Evolutionary conservation across 2,329 filamentous ascomycete genomes (phyloP), one percentile per base, ranked within the genome.

Genomic region (Botrytis deweyae): DNA sequence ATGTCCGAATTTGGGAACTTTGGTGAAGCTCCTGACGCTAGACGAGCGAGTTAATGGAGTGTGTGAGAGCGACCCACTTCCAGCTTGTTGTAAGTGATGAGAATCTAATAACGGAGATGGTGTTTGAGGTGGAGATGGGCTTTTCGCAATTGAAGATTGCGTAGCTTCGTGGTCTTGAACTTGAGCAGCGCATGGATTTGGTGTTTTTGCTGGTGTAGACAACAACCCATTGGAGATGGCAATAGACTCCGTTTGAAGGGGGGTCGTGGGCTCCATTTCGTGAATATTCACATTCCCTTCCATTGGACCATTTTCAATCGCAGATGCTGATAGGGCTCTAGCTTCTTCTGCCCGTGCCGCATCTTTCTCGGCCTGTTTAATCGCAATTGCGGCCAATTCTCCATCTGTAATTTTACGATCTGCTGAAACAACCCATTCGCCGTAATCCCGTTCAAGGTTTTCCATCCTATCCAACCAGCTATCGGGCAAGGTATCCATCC

Each of bases 381-480:
- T 77, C 12, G 74, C 74, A 75, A 77, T 71, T 66, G 76, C 77
- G 8, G 81, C 81, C 83, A 84, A 87, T 77, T 95, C 89, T 36
- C 89, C 87, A 77, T 93, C 89, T 68, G 91, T 86, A n/a, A 95
- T 87, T 78, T 88, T 91, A 74, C 87, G 87, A 80, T 97, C 93
- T 46, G 93, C 94, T 66, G 91, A 87, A 66, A 92, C 90, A 62
- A 91, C 89, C 96, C 96, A 99, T 38, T 90, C 88, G 12, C 90
- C 89, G 82, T 95, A 97, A 44, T 91, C 88, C 18, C 87, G 85
- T 81, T 99, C 96, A 7, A 97, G 85, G 0, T 84, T 83, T 81
- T 98, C 96, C 84, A 98, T 91, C 7, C 91, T 88, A 78, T 97
- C 93, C 73, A 98, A 89, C 96, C 95, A 99, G 42, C 85, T 82